Base-by-base conservation (phyloP, 2,329 filamentous ascomycete genomes). In the Ophiosphaerella narmari region DNA sequence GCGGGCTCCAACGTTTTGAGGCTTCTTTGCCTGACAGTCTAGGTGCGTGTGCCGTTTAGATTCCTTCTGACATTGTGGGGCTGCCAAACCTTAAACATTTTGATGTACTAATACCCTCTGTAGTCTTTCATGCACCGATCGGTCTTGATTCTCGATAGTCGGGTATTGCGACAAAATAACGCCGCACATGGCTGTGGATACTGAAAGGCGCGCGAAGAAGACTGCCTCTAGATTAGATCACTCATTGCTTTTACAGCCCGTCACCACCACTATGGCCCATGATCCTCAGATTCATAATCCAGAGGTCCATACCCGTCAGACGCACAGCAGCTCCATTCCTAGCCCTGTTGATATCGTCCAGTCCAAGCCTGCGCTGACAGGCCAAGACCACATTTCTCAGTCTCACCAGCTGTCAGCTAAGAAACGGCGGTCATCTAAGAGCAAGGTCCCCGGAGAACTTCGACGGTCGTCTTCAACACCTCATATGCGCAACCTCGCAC, bases 401-500 rank as follows among this genome's bases (percentile, higher is more conserved):
- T 39, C 57, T 41, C 63, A 65, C n/a, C 60, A 60, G 18, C 64
- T 66, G 12, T 46, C 58, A 14, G 60, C 44, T 51, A 74, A 74
- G 52, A 76, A 72, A 49, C 63, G 67, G 56, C 71, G 71, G 39
- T 58, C 68, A 2, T 71, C 71, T 47, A 76, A 75, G 59, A 68
- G 62, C 59, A 78, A 75, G 55, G 51, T 60, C n/a, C 60, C 70
- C n/a, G 55, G 63, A 31, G 66, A 71, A 43, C 70, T 78, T 49
- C 71, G 75, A 54, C 70, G 76, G 43, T 74, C 75, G 41, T 69
- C 72, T 5, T 80, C 78, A 13, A 79, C 77, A 52, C 77, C 78
- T 55, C 77, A 78, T 60, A 73, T 80, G 63, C 76, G 74, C 60
- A 75, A 72, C 45, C 57, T 75, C 33, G 65, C 68, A 18, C 59